These are phyloP conservation scores for Ophiostoma fasciatum DNA, from an alignment of 2,329 filamentous ascomycete species.

Conservation along the genomic window DNA sequence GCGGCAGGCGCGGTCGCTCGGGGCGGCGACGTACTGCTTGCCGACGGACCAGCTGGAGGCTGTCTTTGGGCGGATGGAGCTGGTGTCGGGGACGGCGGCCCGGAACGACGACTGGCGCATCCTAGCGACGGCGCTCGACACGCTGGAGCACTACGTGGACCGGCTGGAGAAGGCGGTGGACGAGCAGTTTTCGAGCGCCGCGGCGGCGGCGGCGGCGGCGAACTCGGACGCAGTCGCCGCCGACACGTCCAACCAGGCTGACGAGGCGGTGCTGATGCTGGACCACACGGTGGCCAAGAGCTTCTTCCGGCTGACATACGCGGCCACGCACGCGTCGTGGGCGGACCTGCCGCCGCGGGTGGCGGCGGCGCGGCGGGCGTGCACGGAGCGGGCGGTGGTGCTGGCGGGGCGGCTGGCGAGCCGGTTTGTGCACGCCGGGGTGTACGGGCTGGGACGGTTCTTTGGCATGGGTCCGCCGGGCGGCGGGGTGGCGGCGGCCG, in stretches of 20 bases:
- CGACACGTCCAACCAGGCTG: constrained; percentile 24
- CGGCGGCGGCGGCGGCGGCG: constrained; percentile 13
- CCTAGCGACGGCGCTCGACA: constrained; percentile 29
- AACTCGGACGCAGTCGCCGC: no score
- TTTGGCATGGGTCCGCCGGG: constrained; percentile 19
- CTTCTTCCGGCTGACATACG: constrained; percentile 29
- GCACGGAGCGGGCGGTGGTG: constrained; percentile 28
- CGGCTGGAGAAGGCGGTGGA: constrained; percentile 26
- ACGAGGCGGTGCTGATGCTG: constrained; percentile 34
- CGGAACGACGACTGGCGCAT: constrained; percentile 27
- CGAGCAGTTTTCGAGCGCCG: constrained; percentile 24
- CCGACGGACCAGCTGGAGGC: constrained; percentile 36
- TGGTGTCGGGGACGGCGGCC: constrained; percentile 21
- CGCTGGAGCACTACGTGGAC: constrained; percentile 30
- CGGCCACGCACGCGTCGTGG: constrained; percentile 5
- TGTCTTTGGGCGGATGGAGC: constrained; percentile 33
- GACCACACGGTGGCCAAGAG: constrained; percentile 31
- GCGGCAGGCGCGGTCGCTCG: constrained; percentile 28
- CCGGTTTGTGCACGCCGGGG: constrained; percentile 28
- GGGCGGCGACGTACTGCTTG: constrained; percentile 32
- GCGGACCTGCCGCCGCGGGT: neutral
- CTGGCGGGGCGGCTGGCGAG: constrained; percentile 32
- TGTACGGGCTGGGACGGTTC: constrained; percentile 28
- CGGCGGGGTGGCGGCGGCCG: no score
- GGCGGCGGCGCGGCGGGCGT: constrained; percentile 12